phyloP scores from a whole-genome alignment of 768 basidiomycete species.

The Boletus rex-veris region DNA sequence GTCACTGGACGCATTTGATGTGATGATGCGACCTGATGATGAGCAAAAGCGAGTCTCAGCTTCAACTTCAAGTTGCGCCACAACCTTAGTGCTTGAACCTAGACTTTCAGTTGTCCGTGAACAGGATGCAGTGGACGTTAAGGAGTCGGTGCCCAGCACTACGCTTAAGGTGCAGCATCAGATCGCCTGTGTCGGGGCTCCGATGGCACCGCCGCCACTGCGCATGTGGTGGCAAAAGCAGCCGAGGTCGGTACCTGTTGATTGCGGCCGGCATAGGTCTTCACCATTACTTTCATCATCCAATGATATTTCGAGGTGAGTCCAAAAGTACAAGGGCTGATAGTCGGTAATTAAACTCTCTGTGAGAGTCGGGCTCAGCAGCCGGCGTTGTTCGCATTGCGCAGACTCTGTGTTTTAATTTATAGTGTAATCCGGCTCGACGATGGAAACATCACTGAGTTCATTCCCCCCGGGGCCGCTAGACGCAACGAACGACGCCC shows the following conservation, averaged over 20 bases:
- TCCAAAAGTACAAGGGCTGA: neutral
- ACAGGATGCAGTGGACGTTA: neutral
- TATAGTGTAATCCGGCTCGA: neutral
- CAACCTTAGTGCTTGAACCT: too few relatives aligned
- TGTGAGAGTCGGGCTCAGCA: neutral
- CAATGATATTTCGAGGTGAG: neutral
- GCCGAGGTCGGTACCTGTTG: neutral
- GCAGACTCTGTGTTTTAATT: neutral
- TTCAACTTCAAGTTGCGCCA: too few relatives aligned
- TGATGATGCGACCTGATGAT: too few relatives aligned
- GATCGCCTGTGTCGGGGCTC: slow-evolving; percentile 4
- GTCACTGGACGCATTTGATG: too few relatives aligned
- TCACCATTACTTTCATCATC: neutral
- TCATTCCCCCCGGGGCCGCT: neutral
- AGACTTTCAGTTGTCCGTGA: too few relatives aligned
- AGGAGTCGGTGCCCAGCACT: neutral
- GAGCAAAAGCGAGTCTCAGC: too few relatives aligned
- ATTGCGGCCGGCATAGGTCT: neutral
- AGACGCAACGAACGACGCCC: neutral
- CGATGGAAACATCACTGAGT: neutral
- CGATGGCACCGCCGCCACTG: neutral
- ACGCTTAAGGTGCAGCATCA: neutral
- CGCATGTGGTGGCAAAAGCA: neutral
- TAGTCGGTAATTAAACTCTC: neutral
- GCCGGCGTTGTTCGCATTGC: too few relatives aligned